Evolutionary conservation across 208 protist species (phyloP).

Genomic region (Wallacemonas sp.): DNA sequence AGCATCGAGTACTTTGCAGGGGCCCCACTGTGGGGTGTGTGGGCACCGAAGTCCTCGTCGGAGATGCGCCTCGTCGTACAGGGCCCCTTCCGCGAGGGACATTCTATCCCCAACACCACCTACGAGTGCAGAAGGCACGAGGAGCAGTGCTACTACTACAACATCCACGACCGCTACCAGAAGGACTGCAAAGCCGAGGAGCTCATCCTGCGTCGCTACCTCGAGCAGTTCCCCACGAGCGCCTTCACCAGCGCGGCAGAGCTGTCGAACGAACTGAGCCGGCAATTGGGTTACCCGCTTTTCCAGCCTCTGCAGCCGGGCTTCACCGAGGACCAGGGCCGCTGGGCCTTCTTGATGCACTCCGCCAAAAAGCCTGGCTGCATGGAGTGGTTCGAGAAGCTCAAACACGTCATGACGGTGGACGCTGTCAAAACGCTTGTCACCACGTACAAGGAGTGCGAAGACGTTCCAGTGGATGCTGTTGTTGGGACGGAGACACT

Average conservation of each 20-base stretch:
- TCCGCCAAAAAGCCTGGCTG: conserved; percentile 37
- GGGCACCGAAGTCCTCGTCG: conserved; percentile 93
- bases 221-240: conserved; percentile 33
- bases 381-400: conserved; percentile 37
- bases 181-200: conserved; percentile 89
- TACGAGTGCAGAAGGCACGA: conserved; percentile 92
- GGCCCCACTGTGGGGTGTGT: conserved; percentile 84
- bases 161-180: conserved; percentile 77
- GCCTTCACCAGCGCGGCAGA: conserved; percentile 16
- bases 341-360: conserved; percentile 72
- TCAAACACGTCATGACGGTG: conserved; percentile 50
- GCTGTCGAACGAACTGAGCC: conserved; percentile 63
- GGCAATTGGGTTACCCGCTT: conserved; percentile 52
- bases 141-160: conserved; percentile 95
- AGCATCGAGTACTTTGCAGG: conserved; percentile 86
- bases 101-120: conserved; percentile 9
- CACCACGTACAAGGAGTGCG: conserved; percentile 32
- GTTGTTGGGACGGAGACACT: conserved; percentile 43
- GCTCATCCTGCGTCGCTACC: conserved; percentile 68
- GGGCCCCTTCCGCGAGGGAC: conserved; percentile 48
- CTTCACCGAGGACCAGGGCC: conserved; percentile 70
- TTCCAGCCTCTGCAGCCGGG: conserved; percentile 66
- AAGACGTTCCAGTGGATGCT: conserved; percentile 39
- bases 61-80: conserved; percentile 91
- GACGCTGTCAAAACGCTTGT: conserved; percentile 43